Evolutionary conservation across 208 protist species (phyloP).

Genomic region (Polymyxa betae): DNA sequence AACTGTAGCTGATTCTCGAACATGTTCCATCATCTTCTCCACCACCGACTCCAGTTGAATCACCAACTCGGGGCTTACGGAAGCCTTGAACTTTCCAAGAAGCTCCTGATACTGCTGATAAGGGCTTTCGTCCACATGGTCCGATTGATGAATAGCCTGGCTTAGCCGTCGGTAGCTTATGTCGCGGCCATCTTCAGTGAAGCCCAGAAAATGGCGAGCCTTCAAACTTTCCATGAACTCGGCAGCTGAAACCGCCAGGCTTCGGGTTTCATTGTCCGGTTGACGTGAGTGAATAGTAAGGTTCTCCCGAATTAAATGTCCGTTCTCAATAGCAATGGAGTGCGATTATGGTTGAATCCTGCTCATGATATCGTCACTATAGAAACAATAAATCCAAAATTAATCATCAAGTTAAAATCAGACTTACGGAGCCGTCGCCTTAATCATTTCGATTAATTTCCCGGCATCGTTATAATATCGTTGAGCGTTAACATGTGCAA

Average conservation of each 20-base stretch:
- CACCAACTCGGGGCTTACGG: neutral
- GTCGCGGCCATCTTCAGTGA: neutral
- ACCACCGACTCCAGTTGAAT: neutral
- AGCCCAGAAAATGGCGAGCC: neutral
- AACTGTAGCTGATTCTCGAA: neutral
- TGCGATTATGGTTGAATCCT: neutral
- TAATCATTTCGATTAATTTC: too few species aligned
- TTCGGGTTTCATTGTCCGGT: neutral
- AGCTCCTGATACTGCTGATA: neutral
- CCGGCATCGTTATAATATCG: too few species aligned
- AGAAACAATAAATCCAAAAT: too few species aligned
- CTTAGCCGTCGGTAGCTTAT: neutral
- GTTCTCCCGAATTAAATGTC: neutral
- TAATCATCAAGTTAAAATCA: too few species aligned
- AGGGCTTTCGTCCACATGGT: neutral
- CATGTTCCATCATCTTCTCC: neutral
- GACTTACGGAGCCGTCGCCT: too few species aligned
- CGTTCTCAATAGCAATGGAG: neutral
- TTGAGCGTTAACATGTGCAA: too few species aligned
- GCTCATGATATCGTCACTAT: neutral
- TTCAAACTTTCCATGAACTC: neutral
- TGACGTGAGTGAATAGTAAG: neutral
- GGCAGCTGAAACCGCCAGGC: neutral
- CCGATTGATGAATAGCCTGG: neutral
- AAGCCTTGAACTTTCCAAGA: neutral